These are phyloP conservation scores for Chamaecyparis obtusa DNA, from an alignment of 75 land plant species.

Conservation along the genomic window DNA sequence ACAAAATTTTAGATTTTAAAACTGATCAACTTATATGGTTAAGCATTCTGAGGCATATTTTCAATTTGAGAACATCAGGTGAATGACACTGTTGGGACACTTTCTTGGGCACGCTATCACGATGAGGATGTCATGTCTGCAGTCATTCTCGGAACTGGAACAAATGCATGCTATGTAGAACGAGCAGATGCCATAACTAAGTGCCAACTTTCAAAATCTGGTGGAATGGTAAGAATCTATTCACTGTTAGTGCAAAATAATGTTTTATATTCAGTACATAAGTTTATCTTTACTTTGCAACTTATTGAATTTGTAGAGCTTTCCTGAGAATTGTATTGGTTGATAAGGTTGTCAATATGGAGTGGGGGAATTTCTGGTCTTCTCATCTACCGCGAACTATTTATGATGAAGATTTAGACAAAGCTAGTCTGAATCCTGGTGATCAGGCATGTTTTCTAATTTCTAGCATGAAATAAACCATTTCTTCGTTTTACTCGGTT, in stretches of 20 bases:
- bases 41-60: not conserved
- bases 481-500: not conserved
- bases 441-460: conserved; percentile 53
- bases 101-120: conserved; percentile 82
- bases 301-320: not conserved
- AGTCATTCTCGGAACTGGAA: conserved; percentile 89
- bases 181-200: conserved; percentile 82
- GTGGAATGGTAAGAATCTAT: conserved; percentile 63
- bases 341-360: conserved; percentile 87
- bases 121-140: conserved; percentile 92
- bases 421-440: conserved; percentile 77
- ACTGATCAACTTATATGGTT: not conserved
- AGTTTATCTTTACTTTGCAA: not conserved
- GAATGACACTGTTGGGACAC: conserved; percentile 94
- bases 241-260: not conserved
- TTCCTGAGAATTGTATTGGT: not conserved
- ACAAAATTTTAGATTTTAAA: not conserved
- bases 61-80: conserved; percentile 41
- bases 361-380: conserved; percentile 98
- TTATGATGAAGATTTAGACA: conserved; percentile 82
- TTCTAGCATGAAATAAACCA: not conserved
- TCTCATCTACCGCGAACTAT: conserved; percentile 86
- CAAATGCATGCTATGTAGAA: conserved; percentile 96
- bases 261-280: not conserved
- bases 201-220: conserved; percentile 69